phyloP scores from a whole-genome alignment of 2,329 filamentous ascomycete genomes.

The Aplosporella prunicola region DNA sequence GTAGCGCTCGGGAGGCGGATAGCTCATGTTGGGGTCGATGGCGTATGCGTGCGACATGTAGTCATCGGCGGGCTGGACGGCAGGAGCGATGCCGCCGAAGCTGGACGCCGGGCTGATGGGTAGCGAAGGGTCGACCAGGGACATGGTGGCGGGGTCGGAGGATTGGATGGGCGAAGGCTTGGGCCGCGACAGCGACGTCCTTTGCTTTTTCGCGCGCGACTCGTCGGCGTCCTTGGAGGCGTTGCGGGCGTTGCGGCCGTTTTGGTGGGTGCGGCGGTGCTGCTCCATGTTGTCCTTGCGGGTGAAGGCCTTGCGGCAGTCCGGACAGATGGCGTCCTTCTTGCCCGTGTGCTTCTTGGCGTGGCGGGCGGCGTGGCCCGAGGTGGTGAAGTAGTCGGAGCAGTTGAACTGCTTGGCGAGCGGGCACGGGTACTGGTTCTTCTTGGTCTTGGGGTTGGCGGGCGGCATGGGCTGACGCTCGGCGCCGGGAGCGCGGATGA shows the following conservation, averaged over 20 bases:
- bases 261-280: conserved; percentile 66
- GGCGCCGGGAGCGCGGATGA: conserved; percentile 12
- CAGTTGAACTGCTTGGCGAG: conserved; percentile 63
- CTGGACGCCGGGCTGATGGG: conserved; percentile 21
- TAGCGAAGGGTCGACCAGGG: conserved; percentile 22
- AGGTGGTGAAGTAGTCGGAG: conserved; percentile 74
- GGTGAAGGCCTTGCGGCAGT: conserved; percentile 72
- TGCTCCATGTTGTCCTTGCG: conserved; percentile 84
- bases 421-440: conserved; percentile 67
- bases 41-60: conserved; percentile 22
- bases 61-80: conserved; percentile 20
- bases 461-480: conserved; percentile 36
- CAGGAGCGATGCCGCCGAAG: conserved; percentile 20
- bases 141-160: conserved; percentile 12
- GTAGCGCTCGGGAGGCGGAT: conserved; percentile 5
- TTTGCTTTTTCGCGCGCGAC: conserved; percentile 29
- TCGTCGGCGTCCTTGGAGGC: conserved; percentile 17
- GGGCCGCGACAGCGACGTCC: conserved; percentile 22
- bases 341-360: conserved; percentile 77
- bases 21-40: conserved; percentile 18
- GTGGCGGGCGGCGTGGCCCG: conserved; percentile 74
- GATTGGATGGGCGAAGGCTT: conserved; percentile 23
- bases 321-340: conserved; percentile 61
- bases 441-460: conserved; percentile 35
- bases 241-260: conserved; percentile 34